Conservation (phyloP, 768 basidiomycete genomes). For the Coprinopsis sp. region DNA sequence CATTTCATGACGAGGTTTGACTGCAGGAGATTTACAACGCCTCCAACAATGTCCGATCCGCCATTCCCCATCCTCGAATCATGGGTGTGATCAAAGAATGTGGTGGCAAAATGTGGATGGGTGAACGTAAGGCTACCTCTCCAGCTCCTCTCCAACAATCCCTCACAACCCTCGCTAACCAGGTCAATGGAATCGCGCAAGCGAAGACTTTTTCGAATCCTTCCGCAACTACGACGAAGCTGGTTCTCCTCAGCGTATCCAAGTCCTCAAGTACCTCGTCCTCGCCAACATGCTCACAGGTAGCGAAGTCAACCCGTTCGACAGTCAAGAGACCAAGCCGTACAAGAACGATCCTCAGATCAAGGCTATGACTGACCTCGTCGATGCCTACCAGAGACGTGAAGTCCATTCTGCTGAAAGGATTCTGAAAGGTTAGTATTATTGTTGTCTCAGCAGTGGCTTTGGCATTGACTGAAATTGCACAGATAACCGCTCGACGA, state of each 20-base stretch:
- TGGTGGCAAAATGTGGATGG: conserved; percentile 99
- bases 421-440: conserved; percentile 71
- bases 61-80: conserved; percentile 96
- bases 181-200: conserved; percentile 97
- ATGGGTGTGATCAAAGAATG: conserved; percentile 99
- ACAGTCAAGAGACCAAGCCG: conserved; percentile 99
- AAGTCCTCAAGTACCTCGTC: conserved; percentile 97
- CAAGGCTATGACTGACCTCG: conserved; percentile 96
- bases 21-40: conserved; percentile 94
- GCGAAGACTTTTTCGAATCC: conserved; percentile 97
- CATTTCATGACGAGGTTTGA: neutral
- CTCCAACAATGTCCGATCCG: conserved; percentile 85
- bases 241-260: conserved; percentile 92
- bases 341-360: conserved; percentile 97
- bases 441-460: neutral
- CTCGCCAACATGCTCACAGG: conserved; percentile 98
- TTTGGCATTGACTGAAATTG: neutral
- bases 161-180: neutral
- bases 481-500: conserved; percentile 87
- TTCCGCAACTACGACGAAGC: conserved; percentile 99
- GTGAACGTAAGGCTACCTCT: conserved; percentile 60
- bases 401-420: conserved; percentile 98
- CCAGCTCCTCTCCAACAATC: neutral
- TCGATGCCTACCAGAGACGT: conserved; percentile 92
- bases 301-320: conserved; percentile 98